These are phyloP conservation scores for Fusarium staphyleae DNA, from an alignment of 2,329 filamentous ascomycete species.

Conservation along the genomic window DNA sequence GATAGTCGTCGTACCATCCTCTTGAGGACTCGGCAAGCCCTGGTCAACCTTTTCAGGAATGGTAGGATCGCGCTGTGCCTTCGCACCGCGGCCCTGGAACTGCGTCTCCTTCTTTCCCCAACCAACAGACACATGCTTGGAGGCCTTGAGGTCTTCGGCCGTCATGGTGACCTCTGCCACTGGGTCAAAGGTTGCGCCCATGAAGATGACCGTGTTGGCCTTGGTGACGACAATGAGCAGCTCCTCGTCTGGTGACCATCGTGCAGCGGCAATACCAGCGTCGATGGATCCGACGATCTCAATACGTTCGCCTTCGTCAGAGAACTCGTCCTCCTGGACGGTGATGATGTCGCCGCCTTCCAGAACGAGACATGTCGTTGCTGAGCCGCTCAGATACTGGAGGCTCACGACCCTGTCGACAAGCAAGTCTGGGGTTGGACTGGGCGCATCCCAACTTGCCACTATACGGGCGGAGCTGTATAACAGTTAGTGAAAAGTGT, in stretches of 20 bases:
- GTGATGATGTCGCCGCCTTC: conserved; percentile 91
- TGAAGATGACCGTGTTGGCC: conserved; percentile 81
- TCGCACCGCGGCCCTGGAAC: conserved; percentile 90
- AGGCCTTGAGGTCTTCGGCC: conserved; percentile 81
- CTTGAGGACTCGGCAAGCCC: conserved; percentile 75
- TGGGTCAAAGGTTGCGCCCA: conserved; percentile 90
- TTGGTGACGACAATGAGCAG: conserved; percentile 83
- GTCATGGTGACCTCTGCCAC: conserved; percentile 77
- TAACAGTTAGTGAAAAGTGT: conserved; percentile 32
- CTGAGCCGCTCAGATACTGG: conserved; percentile 84
- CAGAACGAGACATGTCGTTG: conserved; percentile 81
- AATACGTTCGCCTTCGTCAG: conserved; percentile 73
- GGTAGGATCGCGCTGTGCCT: conserved; percentile 88
- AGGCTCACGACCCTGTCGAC: conserved; percentile 80
- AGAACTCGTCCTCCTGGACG: conserved; percentile 68
- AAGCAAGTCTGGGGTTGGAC: conserved; percentile 75
- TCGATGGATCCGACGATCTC: conserved; percentile 97
- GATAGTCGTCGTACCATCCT: conserved; percentile 75
- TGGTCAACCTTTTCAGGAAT: conserved; percentile 92
- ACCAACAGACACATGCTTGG: conserved; percentile 92
- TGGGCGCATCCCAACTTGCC: conserved; percentile 88
- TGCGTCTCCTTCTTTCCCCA: conserved; percentile 99
- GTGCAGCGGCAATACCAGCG: conserved; percentile 85
- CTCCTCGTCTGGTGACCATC: conserved; percentile 96
- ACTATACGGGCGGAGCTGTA: conserved; percentile 54